Percentiles rank a stretch among this genome's conserved stretches.
These are phyloP conservation scores for Tagetes erecta DNA, from an alignment of 129 eudicot genomes.

Conservation along the genomic window DNA sequence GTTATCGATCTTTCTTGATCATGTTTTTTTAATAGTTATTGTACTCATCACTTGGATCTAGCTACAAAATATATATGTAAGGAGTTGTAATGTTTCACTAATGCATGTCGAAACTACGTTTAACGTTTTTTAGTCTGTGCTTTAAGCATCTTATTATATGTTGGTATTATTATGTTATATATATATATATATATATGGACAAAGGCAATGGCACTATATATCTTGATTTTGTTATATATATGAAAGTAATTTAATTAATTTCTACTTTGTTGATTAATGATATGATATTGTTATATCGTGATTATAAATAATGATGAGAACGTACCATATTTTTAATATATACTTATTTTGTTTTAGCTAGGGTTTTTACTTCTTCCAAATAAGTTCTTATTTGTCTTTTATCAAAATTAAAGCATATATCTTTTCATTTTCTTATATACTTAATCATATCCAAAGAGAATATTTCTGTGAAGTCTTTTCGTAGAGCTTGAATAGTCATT, in stretches of 20 bases:
- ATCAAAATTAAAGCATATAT: slow-evolving; percentile 3
- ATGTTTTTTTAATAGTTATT: slow-evolving; percentile 14
- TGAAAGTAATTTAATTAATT: not conserved
- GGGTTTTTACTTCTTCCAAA: not conserved
- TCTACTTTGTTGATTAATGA: not conserved
- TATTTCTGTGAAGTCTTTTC: slow-evolving; percentile 14
- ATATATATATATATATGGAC: slow-evolving; percentile 13
- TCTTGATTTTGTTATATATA: not conserved
- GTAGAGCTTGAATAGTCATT: slow-evolving; percentile 20
- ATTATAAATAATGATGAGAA: too few relatives aligned
- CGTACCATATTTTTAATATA: too few relatives aligned
- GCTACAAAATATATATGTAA: not conserved
- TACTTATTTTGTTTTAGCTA: not conserved
- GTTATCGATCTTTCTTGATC: slow-evolving; percentile 4
- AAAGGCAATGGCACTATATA: slow-evolving; percentile 2
- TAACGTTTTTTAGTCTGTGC: not conserved
- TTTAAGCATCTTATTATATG: slow-evolving; percentile 10
- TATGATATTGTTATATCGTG: not conserved
- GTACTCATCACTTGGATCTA: slow-evolving; percentile 22
- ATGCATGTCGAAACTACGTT: slow-evolving; percentile 11
- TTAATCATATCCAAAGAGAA: slow-evolving; percentile 7
- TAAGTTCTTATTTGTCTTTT: not conserved
- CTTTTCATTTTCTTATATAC: not conserved
- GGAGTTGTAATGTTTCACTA: slow-evolving; percentile 24
- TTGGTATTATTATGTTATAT: slow-evolving; percentile 13